Percentiles rank a stretch among this genome's conserved stretches.
Evolutionary conservation across 2,329 filamentous ascomycete species (phyloP).

Genomic region (Diaporthe batatas): DNA sequence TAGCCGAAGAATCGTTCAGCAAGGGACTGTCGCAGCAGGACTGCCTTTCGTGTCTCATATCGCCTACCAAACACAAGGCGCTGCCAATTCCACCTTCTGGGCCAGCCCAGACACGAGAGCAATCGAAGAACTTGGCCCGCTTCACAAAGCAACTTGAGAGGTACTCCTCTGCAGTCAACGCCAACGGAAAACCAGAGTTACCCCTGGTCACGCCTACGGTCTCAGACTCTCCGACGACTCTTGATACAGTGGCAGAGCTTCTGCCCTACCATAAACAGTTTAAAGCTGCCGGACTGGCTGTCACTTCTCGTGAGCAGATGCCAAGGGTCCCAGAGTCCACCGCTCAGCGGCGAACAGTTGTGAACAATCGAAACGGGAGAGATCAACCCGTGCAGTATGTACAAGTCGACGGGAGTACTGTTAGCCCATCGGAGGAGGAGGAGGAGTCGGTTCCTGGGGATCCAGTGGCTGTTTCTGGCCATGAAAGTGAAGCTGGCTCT

Average conservation of each 20-base stretch:
- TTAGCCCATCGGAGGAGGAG: slow-evolving; percentile 40
- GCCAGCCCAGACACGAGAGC: slow-evolving; percentile 59
- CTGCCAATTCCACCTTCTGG: slow-evolving; percentile 39
- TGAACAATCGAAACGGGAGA: not conserved
- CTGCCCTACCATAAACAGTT: slow-evolving; percentile 68
- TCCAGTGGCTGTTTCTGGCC: not conserved
- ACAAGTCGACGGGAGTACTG: slow-evolving; percentile 40
- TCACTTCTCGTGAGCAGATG: slow-evolving; percentile 65
- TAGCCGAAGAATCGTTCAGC: slow-evolving; percentile 59
- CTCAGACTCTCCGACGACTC: slow-evolving; percentile 57
- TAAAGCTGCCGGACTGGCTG: slow-evolving; percentile 65
- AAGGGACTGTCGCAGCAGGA: slow-evolving; percentile 61
- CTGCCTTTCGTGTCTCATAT: slow-evolving; percentile 54
- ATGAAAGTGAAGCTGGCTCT: not conserved
- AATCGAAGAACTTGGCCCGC: slow-evolving; percentile 56
- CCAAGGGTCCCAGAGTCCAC: slow-evolving; percentile 33
- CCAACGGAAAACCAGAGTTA: slow-evolving; percentile 51
- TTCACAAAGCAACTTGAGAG: slow-evolving; percentile 58
- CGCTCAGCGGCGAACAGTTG: not conserved
- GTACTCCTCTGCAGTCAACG: slow-evolving; percentile 55
- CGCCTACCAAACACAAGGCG: slow-evolving; percentile 42
- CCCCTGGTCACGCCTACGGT: slow-evolving; percentile 56
- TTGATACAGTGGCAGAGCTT: slow-evolving; percentile 65
- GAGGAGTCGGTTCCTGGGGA: slow-evolving; percentile 12
- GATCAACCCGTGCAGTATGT: not conserved